phyloP scores from a whole-genome alignment of 1,139 yeast genomes.

The Geotrichum aggregatum region DNA sequence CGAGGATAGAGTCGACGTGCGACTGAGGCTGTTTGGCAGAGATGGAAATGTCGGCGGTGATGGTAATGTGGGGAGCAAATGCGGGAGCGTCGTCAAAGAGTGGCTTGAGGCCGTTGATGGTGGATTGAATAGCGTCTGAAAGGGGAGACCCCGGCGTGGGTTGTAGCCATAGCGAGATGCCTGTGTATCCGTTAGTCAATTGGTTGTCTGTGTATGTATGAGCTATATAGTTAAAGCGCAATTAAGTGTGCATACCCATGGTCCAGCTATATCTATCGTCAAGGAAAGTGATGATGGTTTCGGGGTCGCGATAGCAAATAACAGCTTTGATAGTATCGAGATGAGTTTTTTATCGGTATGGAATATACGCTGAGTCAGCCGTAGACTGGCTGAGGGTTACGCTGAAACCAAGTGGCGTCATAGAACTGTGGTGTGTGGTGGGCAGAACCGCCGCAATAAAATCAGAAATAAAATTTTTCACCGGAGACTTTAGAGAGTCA shows the following conservation, averaged over 20 bases:
- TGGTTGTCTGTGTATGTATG: no score
- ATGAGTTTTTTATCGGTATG: no score
- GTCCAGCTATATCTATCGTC: background rate
- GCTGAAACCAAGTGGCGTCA: no score
- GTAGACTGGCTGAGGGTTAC: background rate
- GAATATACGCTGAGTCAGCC: background rate
- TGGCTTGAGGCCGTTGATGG: constrained; percentile 63
- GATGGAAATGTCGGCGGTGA: constrained; percentile 53
- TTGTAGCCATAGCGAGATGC: constrained; percentile 69
- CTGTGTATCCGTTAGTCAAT: constrained; percentile 27
- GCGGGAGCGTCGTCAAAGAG: constrained; percentile 64
- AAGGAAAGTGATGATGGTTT: background rate
- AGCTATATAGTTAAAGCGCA: no score
- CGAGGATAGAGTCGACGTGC: constrained; percentile 55
- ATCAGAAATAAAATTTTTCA: no score
- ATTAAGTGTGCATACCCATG: background rate
- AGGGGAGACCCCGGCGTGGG: constrained; percentile 57
- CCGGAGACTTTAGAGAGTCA: no score
- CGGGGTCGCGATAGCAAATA: no score
- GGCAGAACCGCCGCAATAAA: no score
- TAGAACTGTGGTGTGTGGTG: no score
- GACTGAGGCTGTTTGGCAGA: constrained; percentile 43
- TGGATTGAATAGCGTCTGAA: constrained; percentile 54
- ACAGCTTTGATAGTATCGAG: no score
- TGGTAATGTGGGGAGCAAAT: constrained; percentile 75